Evolutionary conservation across 768 basidiomycete genomes (phyloP), one percentile per base, ranked within the genome.

Genomic region (Exidia glandulosa): DNA sequence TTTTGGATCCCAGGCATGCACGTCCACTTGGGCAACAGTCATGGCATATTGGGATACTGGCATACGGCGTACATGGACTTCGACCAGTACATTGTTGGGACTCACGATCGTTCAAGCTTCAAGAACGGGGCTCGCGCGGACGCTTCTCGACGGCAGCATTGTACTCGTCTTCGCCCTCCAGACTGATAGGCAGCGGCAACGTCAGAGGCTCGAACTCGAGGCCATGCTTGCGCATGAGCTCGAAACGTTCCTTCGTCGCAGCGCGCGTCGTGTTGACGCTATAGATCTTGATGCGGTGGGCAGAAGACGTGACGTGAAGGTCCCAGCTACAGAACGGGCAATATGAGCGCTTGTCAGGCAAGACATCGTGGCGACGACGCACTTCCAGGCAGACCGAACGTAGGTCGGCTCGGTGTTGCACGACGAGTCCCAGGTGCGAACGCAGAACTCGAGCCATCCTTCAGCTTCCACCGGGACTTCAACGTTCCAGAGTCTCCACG

Each of bases 371-470:
- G 16, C 19, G 12, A 33, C 5, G 36, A 69, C 78, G 60, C 61
- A 79, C 79, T 81, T 81, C 79, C 79, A 80, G 3, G 80, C 75
- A 6, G 79, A 80, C 50, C 79, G 76, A 16, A 81, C 77, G 60
- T 75, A 78, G 13, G 80, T 81, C 19, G 80, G 80, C 66, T 81
- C 77, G 2, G 80, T 81, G 63, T 82, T 81, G 68, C 78, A 78
- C 7, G 79, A 78, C n/a, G 78, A 79, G 63, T 81, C 80, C 80
- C 81, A 82, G 0, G 77, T 76, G 56, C 80, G 76, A 25, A 78
- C 79, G 59, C 77, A 78, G 69, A 81, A 77, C 63, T 81, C 80
- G 36, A 81, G 73, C 79, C 80, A 81, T 4, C 80, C 80, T 63
- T 82, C 79, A 3, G 79, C 80, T 45, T 79, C 77, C 37, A 81